These are phyloP conservation scores for Lodderomyces oxycetoniae DNA, from an alignment of 1,139 yeast species.

Conservation along the genomic window DNA sequence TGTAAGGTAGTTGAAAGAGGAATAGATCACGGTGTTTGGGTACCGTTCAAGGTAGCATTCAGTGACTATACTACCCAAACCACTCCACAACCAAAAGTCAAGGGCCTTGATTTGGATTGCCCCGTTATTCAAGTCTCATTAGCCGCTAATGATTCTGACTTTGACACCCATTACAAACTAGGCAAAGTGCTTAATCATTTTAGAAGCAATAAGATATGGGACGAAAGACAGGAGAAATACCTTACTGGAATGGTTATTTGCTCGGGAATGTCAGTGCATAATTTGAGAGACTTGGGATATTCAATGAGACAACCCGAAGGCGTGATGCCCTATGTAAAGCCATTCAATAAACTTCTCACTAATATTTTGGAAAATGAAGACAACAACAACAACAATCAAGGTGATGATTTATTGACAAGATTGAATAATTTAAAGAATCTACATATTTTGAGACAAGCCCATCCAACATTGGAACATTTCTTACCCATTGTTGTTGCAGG, in stretches of 20 bases:
- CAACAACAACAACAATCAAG: too few relatives aligned
- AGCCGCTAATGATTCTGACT: slow-evolving; percentile 42
- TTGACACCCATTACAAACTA: slow-evolving; percentile 46
- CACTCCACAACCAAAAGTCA: slow-evolving; percentile 11
- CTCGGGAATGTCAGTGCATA: slow-evolving; percentile 81
- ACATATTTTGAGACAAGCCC: slow-evolving; percentile 47
- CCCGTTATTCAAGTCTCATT: slow-evolving; percentile 61
- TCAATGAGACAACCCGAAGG: slow-evolving; percentile 16
- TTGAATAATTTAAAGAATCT: slow-evolving; percentile 15
- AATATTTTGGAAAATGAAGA: slow-evolving; percentile 26
- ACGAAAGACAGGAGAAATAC: slow-evolving; percentile 21
- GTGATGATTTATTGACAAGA: slow-evolving; percentile 12
- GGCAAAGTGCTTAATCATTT: slow-evolving; percentile 53
- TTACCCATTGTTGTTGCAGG: slow-evolving; percentile 65
- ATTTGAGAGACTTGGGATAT: slow-evolving; percentile 49
- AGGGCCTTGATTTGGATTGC: slow-evolving; percentile 37
- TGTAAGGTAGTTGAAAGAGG: slow-evolving; percentile 51
- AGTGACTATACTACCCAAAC: slow-evolving; percentile 33
- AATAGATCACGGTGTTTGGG: slow-evolving; percentile 81
- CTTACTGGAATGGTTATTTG: slow-evolving; percentile 49
- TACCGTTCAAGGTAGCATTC: slow-evolving; percentile 70
- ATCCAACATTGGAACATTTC: slow-evolving; percentile 73
- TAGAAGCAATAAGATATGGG: slow-evolving; percentile 41
- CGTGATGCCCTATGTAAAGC: slow-evolving; percentile 44
- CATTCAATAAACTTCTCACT: slow-evolving; percentile 46